Conservation (phyloP, 2,329 filamentous ascomycete genomes). For the Dactylellina parvicollis region DNA sequence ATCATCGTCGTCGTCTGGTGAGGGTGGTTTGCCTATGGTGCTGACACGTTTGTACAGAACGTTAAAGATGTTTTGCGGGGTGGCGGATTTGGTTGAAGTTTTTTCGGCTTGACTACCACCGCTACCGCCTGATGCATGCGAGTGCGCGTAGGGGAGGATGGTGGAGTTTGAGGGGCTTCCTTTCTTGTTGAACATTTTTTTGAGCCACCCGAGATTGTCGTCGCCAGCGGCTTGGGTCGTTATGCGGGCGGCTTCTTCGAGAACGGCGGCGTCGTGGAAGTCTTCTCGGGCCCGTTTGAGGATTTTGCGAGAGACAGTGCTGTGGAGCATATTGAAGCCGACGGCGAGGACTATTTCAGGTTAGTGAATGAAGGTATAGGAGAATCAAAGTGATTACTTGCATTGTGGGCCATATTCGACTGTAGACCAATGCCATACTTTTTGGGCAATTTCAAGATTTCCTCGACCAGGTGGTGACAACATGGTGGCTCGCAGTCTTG, state of each 20-base stretch:
- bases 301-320: conserved; percentile 57
- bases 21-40: conserved; percentile 7
- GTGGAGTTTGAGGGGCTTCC: conserved; percentile 39
- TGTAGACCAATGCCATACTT: conserved; percentile 67
- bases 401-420: conserved; percentile 67
- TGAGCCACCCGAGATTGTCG: conserved; percentile 26
- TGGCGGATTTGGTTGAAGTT: conserved; percentile 14
- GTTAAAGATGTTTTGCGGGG: conserved; percentile 28
- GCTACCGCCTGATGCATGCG: conserved; percentile 54
- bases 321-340: conserved; percentile 67
- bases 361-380: not conserved
- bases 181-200: conserved; percentile 18
- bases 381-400: conserved; percentile 55
- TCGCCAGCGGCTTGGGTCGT: conserved; percentile 25
- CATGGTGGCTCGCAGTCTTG: conserved; percentile 50
- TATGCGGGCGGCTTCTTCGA: conserved; percentile 42
- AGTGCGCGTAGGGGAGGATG: conserved; percentile 30
- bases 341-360: conserved; percentile 62
- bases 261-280: conserved; percentile 46
- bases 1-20: conserved; percentile 55
- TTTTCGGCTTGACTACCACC: conserved; percentile 29
- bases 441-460: conserved; percentile 62
- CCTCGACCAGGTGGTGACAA: conserved; percentile 43
- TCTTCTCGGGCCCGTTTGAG: conserved; percentile 45
- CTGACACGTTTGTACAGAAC: conserved; percentile 41